Conservation (phyloP, 768 basidiomycete genomes). For the Pleurotus cornucopiae region DNA sequence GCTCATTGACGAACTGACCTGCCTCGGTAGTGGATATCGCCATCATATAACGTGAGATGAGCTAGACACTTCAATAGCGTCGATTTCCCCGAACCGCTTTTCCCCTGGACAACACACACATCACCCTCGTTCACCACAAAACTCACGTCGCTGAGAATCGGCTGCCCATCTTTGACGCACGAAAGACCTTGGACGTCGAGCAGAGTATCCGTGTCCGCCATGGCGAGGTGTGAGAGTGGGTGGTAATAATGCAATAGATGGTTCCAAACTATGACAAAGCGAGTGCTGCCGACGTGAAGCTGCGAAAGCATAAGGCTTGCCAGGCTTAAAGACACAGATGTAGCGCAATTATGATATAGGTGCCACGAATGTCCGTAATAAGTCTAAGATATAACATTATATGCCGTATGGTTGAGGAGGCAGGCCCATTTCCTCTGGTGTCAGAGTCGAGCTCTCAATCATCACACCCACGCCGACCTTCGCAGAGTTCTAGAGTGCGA, state of each 20-base stretch:
- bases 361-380: conserved; percentile 12
- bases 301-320: neutral
- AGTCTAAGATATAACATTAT: conserved; percentile 20
- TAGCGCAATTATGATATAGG: conserved; percentile 8
- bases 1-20: conserved; percentile 36
- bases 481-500: conserved; percentile 66
- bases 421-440: conserved; percentile 81
- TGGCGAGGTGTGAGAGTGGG: neutral
- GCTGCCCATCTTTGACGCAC: conserved; percentile 40
- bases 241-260: neutral
- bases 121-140: conserved; percentile 70
- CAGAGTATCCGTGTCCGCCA: conserved; percentile 19
- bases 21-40: conserved; percentile 62
- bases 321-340: neutral
- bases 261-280: conserved; percentile 5
- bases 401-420: conserved; percentile 41
- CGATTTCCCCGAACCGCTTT: conserved; percentile 76
- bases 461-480: conserved; percentile 97
- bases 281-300: neutral
- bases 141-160: conserved; percentile 57
- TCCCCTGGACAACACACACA: conserved; percentile 73
- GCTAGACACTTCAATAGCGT: conserved; percentile 84
- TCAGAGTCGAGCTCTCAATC: conserved; percentile 84
- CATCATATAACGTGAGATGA: conserved; percentile 68
- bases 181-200: conserved; percentile 52